phyloP scores from a whole-genome alignment of 2,329 filamentous ascomycete species.

The Phaeophleospora eucalypticola region DNA sequence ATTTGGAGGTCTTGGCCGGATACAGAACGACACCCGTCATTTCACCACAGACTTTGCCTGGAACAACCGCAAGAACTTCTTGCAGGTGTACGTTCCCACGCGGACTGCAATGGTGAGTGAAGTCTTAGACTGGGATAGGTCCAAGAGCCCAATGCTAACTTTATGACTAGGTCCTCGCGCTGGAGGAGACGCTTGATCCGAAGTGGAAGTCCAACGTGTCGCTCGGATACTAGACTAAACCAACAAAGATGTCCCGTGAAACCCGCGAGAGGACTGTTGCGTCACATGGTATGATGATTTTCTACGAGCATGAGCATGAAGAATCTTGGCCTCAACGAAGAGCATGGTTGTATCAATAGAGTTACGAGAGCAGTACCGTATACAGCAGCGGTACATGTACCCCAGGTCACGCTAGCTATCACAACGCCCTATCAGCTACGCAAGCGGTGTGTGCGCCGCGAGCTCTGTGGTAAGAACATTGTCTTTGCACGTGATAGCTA shows the following conservation, averaged over 20 bases:
- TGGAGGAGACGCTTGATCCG: slow-evolving; percentile 30
- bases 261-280: background rate
- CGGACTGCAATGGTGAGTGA: slow-evolving; percentile 72
- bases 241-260: slow-evolving; percentile 3
- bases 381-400: background rate
- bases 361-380: background rate
- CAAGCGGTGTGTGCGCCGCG: too few species aligned
- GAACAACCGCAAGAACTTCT: slow-evolving; percentile 86
- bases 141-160: slow-evolving; percentile 7
- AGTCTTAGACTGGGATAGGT: background rate
- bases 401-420: too few species aligned
- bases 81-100: slow-evolving; percentile 84
- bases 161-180: slow-evolving; percentile 24
- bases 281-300: background rate
- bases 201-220: slow-evolving; percentile 29
- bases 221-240: slow-evolving; percentile 23
- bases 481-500: background rate
- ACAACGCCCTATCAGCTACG: too few species aligned
- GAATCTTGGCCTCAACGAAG: background rate
- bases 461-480: too few species aligned
- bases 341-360: background rate
- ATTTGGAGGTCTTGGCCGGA: slow-evolving; percentile 74
- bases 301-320: background rate
- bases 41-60: slow-evolving; percentile 88
- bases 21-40: slow-evolving; percentile 77